Conservation (phyloP, 805 yeast species). For the Novakomyces olei region DNA sequence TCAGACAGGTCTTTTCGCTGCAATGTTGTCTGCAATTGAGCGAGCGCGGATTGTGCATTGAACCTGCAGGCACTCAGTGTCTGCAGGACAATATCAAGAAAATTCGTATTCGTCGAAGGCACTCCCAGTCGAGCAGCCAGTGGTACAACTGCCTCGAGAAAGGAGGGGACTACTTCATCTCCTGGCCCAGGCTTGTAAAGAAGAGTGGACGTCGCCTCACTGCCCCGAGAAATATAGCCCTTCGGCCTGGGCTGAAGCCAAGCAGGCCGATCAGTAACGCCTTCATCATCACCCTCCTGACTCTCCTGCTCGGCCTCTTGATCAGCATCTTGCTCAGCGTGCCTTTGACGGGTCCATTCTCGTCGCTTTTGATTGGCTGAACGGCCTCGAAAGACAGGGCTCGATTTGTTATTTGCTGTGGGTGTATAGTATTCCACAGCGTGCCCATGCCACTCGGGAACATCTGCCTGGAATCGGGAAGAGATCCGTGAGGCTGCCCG, state of each 20-base stretch:
- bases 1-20: conserved; percentile 43
- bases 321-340: background rate
- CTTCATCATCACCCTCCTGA: background rate
- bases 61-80: conserved; percentile 31
- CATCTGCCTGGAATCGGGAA: conserved; percentile 37
- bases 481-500: conserved; percentile 62
- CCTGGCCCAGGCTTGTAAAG: conserved; percentile 36
- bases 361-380: conserved; percentile 9
- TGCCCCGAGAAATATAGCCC: conserved; percentile 73
- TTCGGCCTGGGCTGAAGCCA: conserved; percentile 64
- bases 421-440: conserved; percentile 20
- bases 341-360: conserved; percentile 9
- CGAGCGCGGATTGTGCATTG: conserved; percentile 28
- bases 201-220: conserved; percentile 34
- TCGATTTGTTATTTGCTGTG: conserved; percentile 4
- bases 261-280: background rate
- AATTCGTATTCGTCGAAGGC: conserved; percentile 50
- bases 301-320: conserved; percentile 5
- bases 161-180: conserved; percentile 25
- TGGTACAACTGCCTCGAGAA: conserved; percentile 30
- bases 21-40: conserved; percentile 22
- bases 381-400: too few species aligned
- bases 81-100: conserved; percentile 49
- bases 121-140: conserved; percentile 35
- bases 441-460: conserved; percentile 42